Percentiles rank a stretch among this genome's conserved stretches.
These are phyloP conservation scores for Botrytis deweyae DNA, from an alignment of 2,329 filamentous ascomycete genomes.

Conservation along the genomic window DNA sequence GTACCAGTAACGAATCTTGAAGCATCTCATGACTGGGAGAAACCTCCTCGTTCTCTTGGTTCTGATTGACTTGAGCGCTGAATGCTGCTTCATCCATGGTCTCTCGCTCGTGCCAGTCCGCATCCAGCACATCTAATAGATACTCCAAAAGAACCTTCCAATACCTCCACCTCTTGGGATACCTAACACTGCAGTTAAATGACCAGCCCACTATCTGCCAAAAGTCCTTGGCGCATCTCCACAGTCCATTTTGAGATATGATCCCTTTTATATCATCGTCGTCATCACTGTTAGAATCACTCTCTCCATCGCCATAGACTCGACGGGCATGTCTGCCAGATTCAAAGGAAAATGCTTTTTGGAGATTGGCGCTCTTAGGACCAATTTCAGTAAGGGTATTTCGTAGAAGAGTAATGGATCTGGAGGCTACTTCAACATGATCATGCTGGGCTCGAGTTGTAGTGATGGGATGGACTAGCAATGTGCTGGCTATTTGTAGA, in stretches of 20 bases:
- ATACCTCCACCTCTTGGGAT: slow-evolving; percentile 73
- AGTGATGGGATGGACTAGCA: slow-evolving; percentile 77
- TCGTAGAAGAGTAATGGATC: slow-evolving; percentile 69
- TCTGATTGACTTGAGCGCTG: slow-evolving; percentile 33
- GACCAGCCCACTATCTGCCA: slow-evolving; percentile 91
- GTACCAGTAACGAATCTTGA: slow-evolving; percentile 57
- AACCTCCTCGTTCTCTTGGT: slow-evolving; percentile 27
- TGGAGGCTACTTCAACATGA: slow-evolving; percentile 58
- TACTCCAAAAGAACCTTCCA: slow-evolving; percentile 81
- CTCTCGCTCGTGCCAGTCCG: slow-evolving; percentile 62
- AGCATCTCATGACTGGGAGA: slow-evolving; percentile 41
- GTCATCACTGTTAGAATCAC: slow-evolving; percentile 47
- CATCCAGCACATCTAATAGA: slow-evolving; percentile 75
- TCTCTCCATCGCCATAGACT: slow-evolving; percentile 41
- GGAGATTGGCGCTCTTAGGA: slow-evolving; percentile 66
- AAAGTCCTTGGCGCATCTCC: slow-evolving; percentile 77
- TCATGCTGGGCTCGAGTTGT: slow-evolving; percentile 72
- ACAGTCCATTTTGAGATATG: slow-evolving; percentile 67
- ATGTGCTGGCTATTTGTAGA: slow-evolving; percentile 73
- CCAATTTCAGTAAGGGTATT: slow-evolving; percentile 65
- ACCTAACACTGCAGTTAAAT: slow-evolving; percentile 78
- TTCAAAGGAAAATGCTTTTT: slow-evolving; percentile 70
- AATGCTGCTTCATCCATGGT: slow-evolving; percentile 44
- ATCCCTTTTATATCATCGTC: slow-evolving; percentile 51
- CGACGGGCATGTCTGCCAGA: slow-evolving; percentile 34